phyloP scores from a whole-genome alignment of 2,329 filamentous ascomycete genomes.

The Fusarium sp. region DNA sequence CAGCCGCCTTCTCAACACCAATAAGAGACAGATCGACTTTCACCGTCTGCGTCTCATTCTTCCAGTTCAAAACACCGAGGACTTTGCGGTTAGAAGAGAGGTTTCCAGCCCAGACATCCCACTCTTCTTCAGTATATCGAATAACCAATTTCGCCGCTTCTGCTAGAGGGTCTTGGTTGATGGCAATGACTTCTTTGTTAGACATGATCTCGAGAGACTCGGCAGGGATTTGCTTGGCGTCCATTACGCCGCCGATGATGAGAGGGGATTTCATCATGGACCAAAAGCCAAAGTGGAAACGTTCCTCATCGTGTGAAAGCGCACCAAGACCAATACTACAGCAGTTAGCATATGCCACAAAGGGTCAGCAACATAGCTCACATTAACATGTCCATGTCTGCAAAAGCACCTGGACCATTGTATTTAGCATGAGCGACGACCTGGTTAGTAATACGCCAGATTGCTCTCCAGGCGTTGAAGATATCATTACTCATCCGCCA shows the following conservation, averaged over 20 bases:
- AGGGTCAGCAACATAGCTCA: conserved; percentile 25
- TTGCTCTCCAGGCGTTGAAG: conserved; percentile 59
- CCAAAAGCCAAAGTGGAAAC: conserved; percentile 64
- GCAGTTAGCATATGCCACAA: neutral
- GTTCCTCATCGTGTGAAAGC: conserved; percentile 57
- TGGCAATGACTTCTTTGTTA: conserved; percentile 64
- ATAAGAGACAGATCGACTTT: conserved; percentile 52
- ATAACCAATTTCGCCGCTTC: conserved; percentile 60
- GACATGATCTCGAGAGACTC: conserved; percentile 55
- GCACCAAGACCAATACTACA: conserved; percentile 56
- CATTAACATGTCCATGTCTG: conserved; percentile 64
- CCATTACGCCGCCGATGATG: conserved; percentile 56
- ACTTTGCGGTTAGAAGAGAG: conserved; percentile 55
- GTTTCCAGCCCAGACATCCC: conserved; percentile 61
- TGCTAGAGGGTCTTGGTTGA: conserved; percentile 66
- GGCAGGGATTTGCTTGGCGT: conserved; percentile 48
- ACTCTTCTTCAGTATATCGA: conserved; percentile 58
- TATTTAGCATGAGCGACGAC: conserved; percentile 57
- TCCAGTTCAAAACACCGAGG: conserved; percentile 61
- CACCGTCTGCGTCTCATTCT: conserved; percentile 53
- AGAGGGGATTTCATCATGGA: conserved; percentile 62
- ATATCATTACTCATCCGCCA: conserved; percentile 66
- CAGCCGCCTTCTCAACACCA: conserved; percentile 52
- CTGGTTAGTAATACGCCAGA: conserved; percentile 63
- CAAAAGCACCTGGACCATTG: conserved; percentile 57